These are phyloP conservation scores for Trichoderma guizhouense DNA, from an alignment of 2,329 filamentous ascomycete species.

Conservation along the genomic window DNA sequence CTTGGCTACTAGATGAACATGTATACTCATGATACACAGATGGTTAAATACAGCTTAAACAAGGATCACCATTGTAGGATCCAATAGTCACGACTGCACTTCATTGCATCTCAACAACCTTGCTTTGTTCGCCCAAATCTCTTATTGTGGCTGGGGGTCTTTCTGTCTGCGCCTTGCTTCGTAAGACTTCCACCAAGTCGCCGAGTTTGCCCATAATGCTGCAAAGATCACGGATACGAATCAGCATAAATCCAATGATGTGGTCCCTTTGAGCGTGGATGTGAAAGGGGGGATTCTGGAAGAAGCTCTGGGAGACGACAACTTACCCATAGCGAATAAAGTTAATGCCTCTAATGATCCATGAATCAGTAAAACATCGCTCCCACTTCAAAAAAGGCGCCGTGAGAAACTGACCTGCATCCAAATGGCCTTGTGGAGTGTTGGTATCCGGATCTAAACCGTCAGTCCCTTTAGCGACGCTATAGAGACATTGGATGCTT, in stretches of 20 bases:
- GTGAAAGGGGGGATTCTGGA: background rate
- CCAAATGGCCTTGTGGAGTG: background rate
- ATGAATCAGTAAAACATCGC: background rate
- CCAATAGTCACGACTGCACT: background rate
- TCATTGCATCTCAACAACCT: background rate
- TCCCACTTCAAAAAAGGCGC: background rate
- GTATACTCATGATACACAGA: background rate
- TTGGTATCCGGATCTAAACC: background rate
- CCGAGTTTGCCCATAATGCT: background rate
- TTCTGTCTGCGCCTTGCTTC: background rate
- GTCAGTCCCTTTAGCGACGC: background rate
- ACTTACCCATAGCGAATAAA: background rate
- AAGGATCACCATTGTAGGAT: background rate
- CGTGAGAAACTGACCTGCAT: background rate
- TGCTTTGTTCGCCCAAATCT: background rate
- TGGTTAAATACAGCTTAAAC: background rate
- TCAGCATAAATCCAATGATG: background rate
- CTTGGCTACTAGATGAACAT: background rate
- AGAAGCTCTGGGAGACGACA: background rate
- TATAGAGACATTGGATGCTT: background rate
- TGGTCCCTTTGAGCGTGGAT: background rate
- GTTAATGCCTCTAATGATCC: background rate
- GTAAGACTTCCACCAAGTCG: background rate
- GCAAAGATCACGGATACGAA: background rate
- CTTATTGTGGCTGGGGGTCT: background rate